Evolutionary conservation across 2,329 filamentous ascomycete species (phyloP).

Genomic region (Penicillium digitatum): DNA sequence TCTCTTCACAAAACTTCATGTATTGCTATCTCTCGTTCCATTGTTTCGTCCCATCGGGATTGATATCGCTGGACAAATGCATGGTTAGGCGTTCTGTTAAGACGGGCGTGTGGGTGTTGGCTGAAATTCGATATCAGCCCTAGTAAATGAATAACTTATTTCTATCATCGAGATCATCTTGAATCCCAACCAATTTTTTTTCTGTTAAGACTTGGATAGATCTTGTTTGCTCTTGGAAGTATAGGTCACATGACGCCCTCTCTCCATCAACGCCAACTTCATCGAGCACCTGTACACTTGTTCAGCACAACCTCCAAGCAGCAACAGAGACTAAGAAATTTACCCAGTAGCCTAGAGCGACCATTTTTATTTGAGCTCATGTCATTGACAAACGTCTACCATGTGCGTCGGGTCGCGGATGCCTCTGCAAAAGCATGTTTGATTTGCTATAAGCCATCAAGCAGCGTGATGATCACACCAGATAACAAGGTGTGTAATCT

Average conservation of each 20-base stretch:
- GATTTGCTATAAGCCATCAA: slow-evolving; percentile 84
- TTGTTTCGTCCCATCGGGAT: slow-evolving; percentile 11
- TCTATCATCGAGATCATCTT: background rate
- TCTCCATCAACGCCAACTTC: slow-evolving; percentile 9
- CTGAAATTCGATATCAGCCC: background rate
- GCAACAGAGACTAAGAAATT: background rate
- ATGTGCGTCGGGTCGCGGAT: slow-evolving; percentile 81
- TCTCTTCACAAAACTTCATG: slow-evolving; percentile 14
- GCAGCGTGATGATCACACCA: slow-evolving; percentile 80
- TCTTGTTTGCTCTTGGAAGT: background rate
- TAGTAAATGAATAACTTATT: background rate
- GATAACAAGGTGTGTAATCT: slow-evolving; percentile 70
- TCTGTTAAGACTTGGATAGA: background rate
- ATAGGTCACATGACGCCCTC: slow-evolving; percentile 20
- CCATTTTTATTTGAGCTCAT: slow-evolving; percentile 8
- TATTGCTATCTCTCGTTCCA: slow-evolving; percentile 16
- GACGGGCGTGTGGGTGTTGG: slow-evolving; percentile 2
- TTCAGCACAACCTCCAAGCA: background rate
- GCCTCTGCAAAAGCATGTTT: slow-evolving; percentile 78
- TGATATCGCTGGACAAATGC: slow-evolving; percentile 25
- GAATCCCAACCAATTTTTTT: background rate
- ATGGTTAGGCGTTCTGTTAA: slow-evolving; percentile 26
- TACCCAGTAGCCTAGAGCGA: too few relatives aligned
- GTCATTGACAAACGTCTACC: slow-evolving; percentile 69
- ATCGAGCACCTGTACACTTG: background rate